Evolutionary conservation across 495 filamentous ascomycete genomes (phyloP).

Genomic region (Tuber umbilicatum): DNA sequence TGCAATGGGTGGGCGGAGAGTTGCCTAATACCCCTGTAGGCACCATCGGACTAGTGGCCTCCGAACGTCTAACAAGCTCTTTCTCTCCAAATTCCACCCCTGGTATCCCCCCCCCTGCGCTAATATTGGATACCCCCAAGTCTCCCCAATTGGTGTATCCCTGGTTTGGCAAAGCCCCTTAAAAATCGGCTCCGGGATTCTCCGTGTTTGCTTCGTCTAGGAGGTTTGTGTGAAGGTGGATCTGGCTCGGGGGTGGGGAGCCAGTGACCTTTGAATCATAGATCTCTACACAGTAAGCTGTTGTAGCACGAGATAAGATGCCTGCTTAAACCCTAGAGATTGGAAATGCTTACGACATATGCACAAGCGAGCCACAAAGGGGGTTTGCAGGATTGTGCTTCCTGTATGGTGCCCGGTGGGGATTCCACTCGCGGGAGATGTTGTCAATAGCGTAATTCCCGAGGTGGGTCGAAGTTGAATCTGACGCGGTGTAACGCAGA

Average conservation of each 20-base stretch:
- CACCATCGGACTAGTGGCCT: not conserved
- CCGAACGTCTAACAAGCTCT: not conserved
- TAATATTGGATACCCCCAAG: not conserved
- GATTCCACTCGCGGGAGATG: not conserved
- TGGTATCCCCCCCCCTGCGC: not conserved
- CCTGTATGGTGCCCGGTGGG: not conserved
- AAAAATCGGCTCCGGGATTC: not conserved
- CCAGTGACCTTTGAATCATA: not conserved
- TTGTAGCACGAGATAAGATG: not conserved
- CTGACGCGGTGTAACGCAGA: not conserved
- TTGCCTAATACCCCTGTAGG: not conserved
- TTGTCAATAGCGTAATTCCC: not conserved
- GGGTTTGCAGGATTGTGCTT: not conserved
- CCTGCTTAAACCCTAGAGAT: not conserved
- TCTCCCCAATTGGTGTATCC: not conserved
- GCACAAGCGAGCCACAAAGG: not conserved
- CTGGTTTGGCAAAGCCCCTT: not conserved
- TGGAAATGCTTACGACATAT: not conserved
- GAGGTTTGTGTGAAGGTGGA: too few species aligned
- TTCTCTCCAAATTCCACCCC: not conserved
- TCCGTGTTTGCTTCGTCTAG: not conserved
- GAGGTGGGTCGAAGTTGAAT: not conserved
- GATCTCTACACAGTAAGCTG: not conserved
- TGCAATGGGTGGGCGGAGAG: too few species aligned
- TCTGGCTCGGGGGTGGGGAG: not conserved